Conservation (phyloP, 768 basidiomycete species). For the Pleurotus cornucopiae region DNA sequence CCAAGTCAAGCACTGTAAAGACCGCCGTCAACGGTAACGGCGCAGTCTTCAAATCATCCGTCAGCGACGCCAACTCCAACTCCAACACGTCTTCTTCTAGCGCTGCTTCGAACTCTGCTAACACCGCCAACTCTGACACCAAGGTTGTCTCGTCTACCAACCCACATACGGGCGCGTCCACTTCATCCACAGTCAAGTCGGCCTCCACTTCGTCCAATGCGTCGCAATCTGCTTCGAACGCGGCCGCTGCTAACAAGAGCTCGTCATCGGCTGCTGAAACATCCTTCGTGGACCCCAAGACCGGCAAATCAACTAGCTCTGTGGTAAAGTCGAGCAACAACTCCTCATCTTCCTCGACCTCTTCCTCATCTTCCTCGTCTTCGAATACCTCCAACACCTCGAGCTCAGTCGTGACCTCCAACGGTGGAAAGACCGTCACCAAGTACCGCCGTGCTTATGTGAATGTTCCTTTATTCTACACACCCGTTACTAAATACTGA, state of each 20-base stretch:
- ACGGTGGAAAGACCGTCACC: not conserved
- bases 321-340: not conserved
- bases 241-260: not conserved
- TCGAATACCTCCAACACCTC: not conserved
- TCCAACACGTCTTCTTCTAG: constrained; percentile 2
- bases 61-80: not conserved
- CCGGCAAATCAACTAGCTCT: not conserved
- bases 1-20: constrained; percentile 7
- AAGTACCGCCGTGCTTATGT: constrained; percentile 6
- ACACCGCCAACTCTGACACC: not conserved
- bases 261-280: not conserved
- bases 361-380: constrained; percentile 2
- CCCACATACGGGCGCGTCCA: constrained; percentile 2
- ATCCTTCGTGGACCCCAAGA: not conserved
- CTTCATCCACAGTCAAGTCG: not conserved
- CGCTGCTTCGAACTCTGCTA: not conserved
- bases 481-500: not conserved
- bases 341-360: not conserved
- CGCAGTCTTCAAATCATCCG: not conserved
- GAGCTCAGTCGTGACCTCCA: not conserved
- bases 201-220: not conserved
- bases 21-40: constrained; percentile 4
- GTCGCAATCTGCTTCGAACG: constrained; percentile 4
- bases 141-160: constrained; percentile 3
- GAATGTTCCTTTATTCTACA: not conserved